phyloP scores from a whole-genome alignment of 345 rosid genomes.

The Combretum micranthum region DNA sequence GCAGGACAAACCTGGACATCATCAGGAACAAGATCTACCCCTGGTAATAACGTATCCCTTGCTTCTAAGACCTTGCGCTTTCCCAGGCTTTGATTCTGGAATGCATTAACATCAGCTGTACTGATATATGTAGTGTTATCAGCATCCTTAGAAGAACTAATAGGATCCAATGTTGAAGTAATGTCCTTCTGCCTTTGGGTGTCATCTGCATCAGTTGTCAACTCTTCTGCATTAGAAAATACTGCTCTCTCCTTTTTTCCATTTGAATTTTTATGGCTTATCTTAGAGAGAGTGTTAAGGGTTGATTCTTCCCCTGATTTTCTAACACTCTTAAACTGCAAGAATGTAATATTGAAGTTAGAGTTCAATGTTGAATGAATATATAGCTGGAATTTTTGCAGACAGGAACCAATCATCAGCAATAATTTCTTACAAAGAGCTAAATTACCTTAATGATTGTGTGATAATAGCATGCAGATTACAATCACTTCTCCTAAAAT shows the following conservation, averaged over 20 bases:
- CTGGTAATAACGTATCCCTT: conserved; percentile 11
- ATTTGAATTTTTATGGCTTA: conserved; percentile 25
- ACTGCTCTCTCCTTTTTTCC: conserved; percentile 25
- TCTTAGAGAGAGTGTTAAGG: conserved; percentile 15
- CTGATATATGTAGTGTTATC: conserved; percentile 23
- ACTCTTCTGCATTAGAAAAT: conserved; percentile 26
- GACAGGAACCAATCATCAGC: no score
- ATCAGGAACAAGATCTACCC: conserved; percentile 15
- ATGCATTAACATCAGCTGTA: conserved; percentile 19
- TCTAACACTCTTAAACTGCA: conserved; percentile 49
- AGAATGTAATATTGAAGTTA: conserved; percentile 21
- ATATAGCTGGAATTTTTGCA: no score
- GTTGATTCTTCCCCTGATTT: conserved; percentile 40
- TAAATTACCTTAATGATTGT: no score
- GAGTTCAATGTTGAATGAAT: conserved; percentile 8
- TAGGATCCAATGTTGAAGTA: conserved; percentile 12
- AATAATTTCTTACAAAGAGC: no score
- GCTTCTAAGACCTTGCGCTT: conserved; percentile 52
- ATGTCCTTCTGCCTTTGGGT: conserved; percentile 20
- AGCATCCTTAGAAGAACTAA: conserved; percentile 20
- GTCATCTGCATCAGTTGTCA: conserved; percentile 16
- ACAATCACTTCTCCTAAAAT: no score
- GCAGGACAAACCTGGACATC: conserved; percentile 26
- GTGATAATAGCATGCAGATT: no score
- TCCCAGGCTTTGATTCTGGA: conserved; percentile 31